Base-by-base conservation (phyloP, 805 yeast species). In the Candida montana region DNA sequence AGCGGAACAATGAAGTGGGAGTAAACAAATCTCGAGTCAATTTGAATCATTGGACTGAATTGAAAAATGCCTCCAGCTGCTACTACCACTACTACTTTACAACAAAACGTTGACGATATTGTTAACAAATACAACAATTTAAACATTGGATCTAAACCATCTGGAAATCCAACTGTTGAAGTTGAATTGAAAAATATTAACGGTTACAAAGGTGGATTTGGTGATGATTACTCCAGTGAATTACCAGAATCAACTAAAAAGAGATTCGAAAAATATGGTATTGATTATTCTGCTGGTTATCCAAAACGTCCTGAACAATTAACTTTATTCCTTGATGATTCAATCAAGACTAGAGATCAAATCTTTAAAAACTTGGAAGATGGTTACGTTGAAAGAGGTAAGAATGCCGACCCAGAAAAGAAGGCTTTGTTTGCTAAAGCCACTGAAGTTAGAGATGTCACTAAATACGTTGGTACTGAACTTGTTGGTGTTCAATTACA, bases 391-490 rank as follows among this genome's bases (percentile, higher is more conserved):
- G 68, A 62, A 42, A 54, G 68, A 38, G 69, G 65, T 31, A 49
- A 46, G 41, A 57, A 59, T 37, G 72, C 72, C 7, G 72, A 68
- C 45, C 67, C 65, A 10, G 68, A 63, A 44, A 68, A 68, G 58
- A 66, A 64, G 47, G 69, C 71, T 6, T 51, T 67, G 16, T 59
- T 67, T 37, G 61, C 68, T 8, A 70, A 69, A 48, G 69, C 62
- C 32, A 64, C 57, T 50, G 65, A 67, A 42, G 73, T 72, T 19
- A 65, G 49, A 33, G 46, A 72, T 42, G 57, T 72, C 45, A 68
- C 76, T 40, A 68, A 66, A 41, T 65, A 69, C 48, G 55, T 72
- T 49, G 79, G 79, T 37, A 73, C 77, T 13, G 77, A 72, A 46
- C 62, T 72, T 41, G 63, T 67, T 34, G 77, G 77, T 15, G 54